A percentile compares a stretch with the other conserved stretches of the same genome.
These are phyloP conservation scores for Plasmodium gonderi DNA, from an alignment of 169 alveolate species.

Conservation along the genomic window DNA sequence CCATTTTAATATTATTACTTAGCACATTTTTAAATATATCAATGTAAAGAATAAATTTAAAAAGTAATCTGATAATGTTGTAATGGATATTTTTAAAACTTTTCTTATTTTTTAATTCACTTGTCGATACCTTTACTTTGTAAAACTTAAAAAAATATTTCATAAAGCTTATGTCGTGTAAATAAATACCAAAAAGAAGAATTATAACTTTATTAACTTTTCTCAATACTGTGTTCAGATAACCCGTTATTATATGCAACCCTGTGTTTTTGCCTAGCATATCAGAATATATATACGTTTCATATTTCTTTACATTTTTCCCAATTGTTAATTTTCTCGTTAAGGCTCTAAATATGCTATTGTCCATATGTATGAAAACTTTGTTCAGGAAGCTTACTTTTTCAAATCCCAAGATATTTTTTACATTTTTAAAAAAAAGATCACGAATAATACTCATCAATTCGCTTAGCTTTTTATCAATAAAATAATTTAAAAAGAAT, in stretches of 20 bases:
- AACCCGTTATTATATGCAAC: background rate
- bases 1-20: conserved; percentile 25
- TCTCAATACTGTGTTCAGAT: conserved; percentile 7
- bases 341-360: background rate
- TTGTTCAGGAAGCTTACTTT: conserved; percentile 54
- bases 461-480: conserved; percentile 4
- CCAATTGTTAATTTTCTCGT: conserved; percentile 9
- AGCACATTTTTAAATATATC: conserved; percentile 23
- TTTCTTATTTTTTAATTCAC: background rate
- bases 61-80: conserved; percentile 22
- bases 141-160: conserved; percentile 54
- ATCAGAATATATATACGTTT: conserved; percentile 35
- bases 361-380: conserved; percentile 38
- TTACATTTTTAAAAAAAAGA: conserved; percentile 46
- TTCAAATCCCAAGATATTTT: conserved; percentile 49
- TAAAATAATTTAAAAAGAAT: conserved; percentile 2
- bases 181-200: conserved; percentile 43
- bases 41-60: conserved; percentile 42
- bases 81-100: conserved; percentile 34
- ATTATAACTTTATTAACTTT: conserved; percentile 47
- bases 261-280: background rate
- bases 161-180: conserved; percentile 31
- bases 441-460: conserved; percentile 4
- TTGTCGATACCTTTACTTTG: background rate
- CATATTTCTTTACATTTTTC: conserved; percentile 22